These are phyloP conservation scores for Aspergillus funiculosus DNA, from an alignment of 495 filamentous ascomycete genomes.

Conservation along the genomic window DNA sequence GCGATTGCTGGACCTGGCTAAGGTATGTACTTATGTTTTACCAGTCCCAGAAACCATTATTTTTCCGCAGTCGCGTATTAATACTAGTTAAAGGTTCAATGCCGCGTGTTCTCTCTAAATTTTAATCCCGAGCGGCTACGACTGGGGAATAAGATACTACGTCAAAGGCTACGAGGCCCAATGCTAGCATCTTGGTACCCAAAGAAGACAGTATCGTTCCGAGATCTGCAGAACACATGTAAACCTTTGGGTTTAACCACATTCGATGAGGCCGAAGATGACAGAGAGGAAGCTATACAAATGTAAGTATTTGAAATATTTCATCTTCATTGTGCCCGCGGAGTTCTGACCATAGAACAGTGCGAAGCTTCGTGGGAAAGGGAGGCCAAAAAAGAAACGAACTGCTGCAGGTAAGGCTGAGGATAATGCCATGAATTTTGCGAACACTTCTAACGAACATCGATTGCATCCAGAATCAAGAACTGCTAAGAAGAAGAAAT, in stretches of 20 bases:
- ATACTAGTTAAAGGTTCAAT: no score
- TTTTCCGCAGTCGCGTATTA: no score
- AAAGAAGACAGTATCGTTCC: slow-evolving; percentile 59
- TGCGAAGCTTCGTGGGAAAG: slow-evolving; percentile 76
- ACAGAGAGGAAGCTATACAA: slow-evolving; percentile 69
- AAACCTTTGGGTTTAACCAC: slow-evolving; percentile 54
- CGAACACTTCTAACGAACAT: slow-evolving; percentile 5
- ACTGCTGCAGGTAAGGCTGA: slow-evolving; percentile 53
- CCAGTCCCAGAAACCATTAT: no score
- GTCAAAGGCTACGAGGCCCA: slow-evolving; percentile 76
- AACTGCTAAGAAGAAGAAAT: slow-evolving; percentile 44
- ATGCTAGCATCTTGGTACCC: slow-evolving; percentile 82
- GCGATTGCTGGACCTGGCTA: slow-evolving; percentile 70
- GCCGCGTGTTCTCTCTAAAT: slow-evolving; percentile 81
- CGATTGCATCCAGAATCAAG: slow-evolving; percentile 31
- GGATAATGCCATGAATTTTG: not conserved
- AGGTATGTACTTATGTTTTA: slow-evolving; percentile 49
- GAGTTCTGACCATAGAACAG: slow-evolving; percentile 32
- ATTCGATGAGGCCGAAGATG: slow-evolving; percentile 68
- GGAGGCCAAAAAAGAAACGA: slow-evolving; percentile 85
- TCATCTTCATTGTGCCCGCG: not conserved
- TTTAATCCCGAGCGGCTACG: slow-evolving; percentile 80
- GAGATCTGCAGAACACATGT: slow-evolving; percentile 53
- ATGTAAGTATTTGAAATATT: slow-evolving; percentile 45
- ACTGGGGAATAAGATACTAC: slow-evolving; percentile 80